Conservation (phyloP, 2,329 filamentous ascomycete species). For the Plenodomus biglobosus region DNA sequence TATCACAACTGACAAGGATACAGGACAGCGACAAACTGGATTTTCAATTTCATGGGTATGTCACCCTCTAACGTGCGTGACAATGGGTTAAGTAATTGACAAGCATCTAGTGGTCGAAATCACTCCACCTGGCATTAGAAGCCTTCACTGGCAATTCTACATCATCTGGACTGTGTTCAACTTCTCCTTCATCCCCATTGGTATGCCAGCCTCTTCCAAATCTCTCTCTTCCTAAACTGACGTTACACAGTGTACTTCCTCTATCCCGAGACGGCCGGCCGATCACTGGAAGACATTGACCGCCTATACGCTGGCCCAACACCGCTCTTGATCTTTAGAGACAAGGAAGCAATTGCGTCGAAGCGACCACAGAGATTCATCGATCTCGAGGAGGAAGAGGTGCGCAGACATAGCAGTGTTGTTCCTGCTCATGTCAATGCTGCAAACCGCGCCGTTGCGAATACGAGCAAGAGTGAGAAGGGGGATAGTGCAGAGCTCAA, state of each 20-base stretch:
- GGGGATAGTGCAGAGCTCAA: no score
- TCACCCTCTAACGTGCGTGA: neutral
- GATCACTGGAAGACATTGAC: slow-evolving; percentile 38
- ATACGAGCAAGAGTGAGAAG: no score
- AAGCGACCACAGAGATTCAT: slow-evolving; percentile 52
- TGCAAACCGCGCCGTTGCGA: slow-evolving; percentile 7
- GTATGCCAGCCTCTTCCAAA: slow-evolving; percentile 3
- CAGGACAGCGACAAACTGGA: slow-evolving; percentile 57
- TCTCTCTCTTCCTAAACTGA: neutral
- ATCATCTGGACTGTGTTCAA: slow-evolving; percentile 53
- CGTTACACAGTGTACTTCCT: slow-evolving; percentile 28
- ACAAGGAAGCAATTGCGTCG: slow-evolving; percentile 51
- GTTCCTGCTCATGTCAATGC: slow-evolving; percentile 15
- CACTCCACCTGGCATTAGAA: slow-evolving; percentile 49
- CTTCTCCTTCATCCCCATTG: slow-evolving; percentile 50
- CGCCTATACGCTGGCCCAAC: slow-evolving; percentile 26
- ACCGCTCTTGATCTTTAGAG: slow-evolving; percentile 49
- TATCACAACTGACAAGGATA: no score
- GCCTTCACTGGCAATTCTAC: slow-evolving; percentile 47
- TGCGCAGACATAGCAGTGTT: slow-evolving; percentile 26
- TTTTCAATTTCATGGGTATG: slow-evolving; percentile 47
- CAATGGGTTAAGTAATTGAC: neutral
- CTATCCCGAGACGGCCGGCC: slow-evolving; percentile 33
- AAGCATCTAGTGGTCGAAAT: slow-evolving; percentile 32
- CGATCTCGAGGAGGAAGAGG: slow-evolving; percentile 45